These are phyloP conservation scores for Pleurotus djamor DNA, from an alignment of 768 basidiomycete genomes.

Conservation along the genomic window DNA sequence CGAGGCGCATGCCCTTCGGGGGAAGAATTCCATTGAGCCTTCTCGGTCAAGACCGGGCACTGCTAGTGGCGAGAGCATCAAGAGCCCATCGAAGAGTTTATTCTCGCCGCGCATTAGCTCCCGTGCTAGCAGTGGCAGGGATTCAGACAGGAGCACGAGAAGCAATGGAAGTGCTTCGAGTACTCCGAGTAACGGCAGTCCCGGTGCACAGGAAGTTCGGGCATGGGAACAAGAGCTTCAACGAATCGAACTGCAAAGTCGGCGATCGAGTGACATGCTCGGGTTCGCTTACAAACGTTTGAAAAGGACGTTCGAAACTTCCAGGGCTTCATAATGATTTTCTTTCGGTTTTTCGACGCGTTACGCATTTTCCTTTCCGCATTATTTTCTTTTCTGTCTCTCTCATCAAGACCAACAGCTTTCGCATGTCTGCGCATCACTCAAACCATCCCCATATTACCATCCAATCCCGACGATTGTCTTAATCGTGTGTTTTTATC, in stretches of 20 bases:
- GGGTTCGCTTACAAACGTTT: conserved; percentile 37
- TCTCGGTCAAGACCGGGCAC: conserved; percentile 6
- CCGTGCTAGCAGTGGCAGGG: conserved; percentile 29
- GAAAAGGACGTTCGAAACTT: conserved; percentile 8
- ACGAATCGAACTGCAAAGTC: conserved; percentile 64
- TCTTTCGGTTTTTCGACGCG: background rate
- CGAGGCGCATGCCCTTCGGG: background rate
- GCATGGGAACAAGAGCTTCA: conserved; percentile 83
- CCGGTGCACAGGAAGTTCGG: conserved; percentile 31
- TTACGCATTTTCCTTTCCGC: background rate
- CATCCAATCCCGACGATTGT: background rate
- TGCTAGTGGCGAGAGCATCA: background rate
- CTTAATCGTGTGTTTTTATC: conserved; percentile 3
- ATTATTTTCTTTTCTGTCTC: background rate
- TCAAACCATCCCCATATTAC: no score
- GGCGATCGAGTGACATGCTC: conserved; percentile 41
- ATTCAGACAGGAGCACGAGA: conserved; percentile 23
- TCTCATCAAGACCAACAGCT: no score
- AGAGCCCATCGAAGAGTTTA: conserved; percentile 5
- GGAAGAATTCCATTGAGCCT: background rate
- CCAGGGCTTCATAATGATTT: background rate
- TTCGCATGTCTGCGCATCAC: no score
- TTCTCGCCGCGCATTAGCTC: conserved; percentile 20
- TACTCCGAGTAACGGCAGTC: conserved; percentile 19
- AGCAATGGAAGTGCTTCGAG: conserved; percentile 13